Conservation (phyloP, 768 basidiomycete species). For the Podaxis sp. region DNA sequence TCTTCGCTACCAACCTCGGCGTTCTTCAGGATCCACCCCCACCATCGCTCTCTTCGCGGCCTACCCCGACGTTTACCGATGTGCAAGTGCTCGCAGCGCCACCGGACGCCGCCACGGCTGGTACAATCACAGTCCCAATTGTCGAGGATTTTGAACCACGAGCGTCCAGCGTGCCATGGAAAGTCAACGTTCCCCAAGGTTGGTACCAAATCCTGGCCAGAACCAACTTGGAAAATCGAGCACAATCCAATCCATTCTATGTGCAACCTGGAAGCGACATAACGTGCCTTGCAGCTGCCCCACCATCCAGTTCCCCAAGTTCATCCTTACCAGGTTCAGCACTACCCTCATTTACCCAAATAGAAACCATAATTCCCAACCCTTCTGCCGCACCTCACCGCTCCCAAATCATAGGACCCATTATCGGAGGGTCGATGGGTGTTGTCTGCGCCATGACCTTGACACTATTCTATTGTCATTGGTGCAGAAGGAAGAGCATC, state of each 20-base stretch:
- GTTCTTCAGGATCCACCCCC: constrained; percentile 25
- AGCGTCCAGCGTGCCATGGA: background rate
- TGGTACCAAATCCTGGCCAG: background rate
- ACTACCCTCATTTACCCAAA: too few species aligned
- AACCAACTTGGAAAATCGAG: background rate
- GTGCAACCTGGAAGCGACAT: background rate
- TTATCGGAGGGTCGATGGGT: too few species aligned
- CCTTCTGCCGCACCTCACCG: too few species aligned
- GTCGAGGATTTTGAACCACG: background rate
- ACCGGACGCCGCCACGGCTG: constrained; percentile 5
- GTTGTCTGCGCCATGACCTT: too few species aligned
- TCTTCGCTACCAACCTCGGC: constrained; percentile 18
- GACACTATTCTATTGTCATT: too few species aligned
- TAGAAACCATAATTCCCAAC: too few species aligned
- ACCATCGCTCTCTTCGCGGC: constrained; percentile 2
- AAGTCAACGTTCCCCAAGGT: background rate
- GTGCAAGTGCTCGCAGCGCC: background rate
- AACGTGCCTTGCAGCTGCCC: background rate
- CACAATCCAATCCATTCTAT: background rate
- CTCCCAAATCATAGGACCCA: too few species aligned
- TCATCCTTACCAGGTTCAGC: too few species aligned
- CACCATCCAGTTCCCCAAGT: too few species aligned
- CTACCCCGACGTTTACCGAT: background rate
- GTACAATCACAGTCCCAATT: background rate
- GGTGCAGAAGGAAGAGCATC: too few species aligned